phyloP scores from a whole-genome alignment of 1,284 basidiomycete genomes.

The Cutaneotrichosporon cavernicola region DNA sequence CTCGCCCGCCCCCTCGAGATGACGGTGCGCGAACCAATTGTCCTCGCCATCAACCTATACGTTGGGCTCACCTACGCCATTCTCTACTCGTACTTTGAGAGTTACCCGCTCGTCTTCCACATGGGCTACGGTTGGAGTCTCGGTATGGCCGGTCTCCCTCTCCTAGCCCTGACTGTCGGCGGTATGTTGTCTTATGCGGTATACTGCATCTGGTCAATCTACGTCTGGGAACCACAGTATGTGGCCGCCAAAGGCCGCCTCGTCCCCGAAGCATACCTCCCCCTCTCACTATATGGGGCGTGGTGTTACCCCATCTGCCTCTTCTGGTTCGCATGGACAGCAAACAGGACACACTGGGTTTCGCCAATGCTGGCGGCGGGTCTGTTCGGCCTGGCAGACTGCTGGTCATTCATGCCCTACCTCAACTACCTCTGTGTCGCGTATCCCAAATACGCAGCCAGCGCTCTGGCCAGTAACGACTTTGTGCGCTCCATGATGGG shows the following conservation, averaged over 20 bases:
- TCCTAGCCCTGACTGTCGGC: constrained; percentile 44
- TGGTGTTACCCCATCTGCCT: constrained; percentile 47
- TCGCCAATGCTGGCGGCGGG: constrained; percentile 41
- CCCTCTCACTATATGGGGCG: constrained; percentile 44
- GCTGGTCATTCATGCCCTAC: constrained; percentile 34
- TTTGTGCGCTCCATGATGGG: constrained; percentile 52
- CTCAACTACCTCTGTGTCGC: constrained; percentile 63
- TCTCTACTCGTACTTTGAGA: constrained; percentile 45
- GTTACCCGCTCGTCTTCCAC: constrained; percentile 23
- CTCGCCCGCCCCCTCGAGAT: constrained; percentile 44
- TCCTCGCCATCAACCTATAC: constrained; percentile 38
- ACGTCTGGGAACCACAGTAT: constrained; percentile 40
- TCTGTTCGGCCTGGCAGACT: constrained; percentile 43
- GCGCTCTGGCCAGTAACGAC: constrained; percentile 50
- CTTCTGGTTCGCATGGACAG: constrained; percentile 51
- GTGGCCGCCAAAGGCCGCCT: constrained; percentile 21
- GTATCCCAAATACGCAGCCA: constrained; percentile 62
- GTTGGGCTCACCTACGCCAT: constrained; percentile 43
- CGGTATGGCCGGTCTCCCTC: constrained; percentile 43
- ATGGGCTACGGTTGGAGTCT: constrained; percentile 43
- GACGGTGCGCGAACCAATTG: constrained; percentile 48
- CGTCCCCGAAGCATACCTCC: constrained; percentile 31
- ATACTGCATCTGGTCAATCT: constrained; percentile 41
- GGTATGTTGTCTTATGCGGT: constrained; percentile 27
- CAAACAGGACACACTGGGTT: constrained; percentile 45